Base-by-base conservation (phyloP, 768 basidiomycete species). In the Hebeloma cylindrosporum region DNA sequence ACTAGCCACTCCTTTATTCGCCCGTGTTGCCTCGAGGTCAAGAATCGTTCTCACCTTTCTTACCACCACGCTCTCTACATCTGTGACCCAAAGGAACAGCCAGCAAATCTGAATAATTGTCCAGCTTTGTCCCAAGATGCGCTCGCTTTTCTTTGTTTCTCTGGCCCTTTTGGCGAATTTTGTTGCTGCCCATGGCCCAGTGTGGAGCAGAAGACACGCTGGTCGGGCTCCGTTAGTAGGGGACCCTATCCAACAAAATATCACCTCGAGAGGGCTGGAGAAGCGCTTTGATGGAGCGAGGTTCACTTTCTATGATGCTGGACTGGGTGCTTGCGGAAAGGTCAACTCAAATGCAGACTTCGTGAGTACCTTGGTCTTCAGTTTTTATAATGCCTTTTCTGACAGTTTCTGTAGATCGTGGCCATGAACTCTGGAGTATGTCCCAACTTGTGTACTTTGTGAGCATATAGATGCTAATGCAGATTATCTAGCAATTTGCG, bases 241-340 rank as follows among this genome's bases (percentile, higher is more conserved):
- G 18, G 33, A 21, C 7, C 7, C 41, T 16, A 26, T 33, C 32
- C 27, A 33, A 28, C 47, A 49, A 26, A 59, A 59, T 32, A 23
- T 58, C 27, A 54, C 53, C 21, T 35, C 46, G 8, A 54, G 52
- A 31, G 25, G 40, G 13, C 35, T 78, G 36, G 66, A 69, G 31
- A 73, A 68, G 52, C 73, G 77, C 7, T 75, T 63, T 47, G 50
- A 50, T 28, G 50, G 49, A 33, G 64, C 72, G 3, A 71, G 74
- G 37, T 78, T 79, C 57, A 77, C 80, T n/a, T 83, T 70, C 45
- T 84, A 80, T 52, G 72, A 71, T 37, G 63, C 60, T 32, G 65
- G 63, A 5, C 53, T 60, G 9, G 66, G 66, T 20, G 66, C 66
- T 36, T 67, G 66, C 45, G 64, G 63, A 26, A 42, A 48, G 31